These are phyloP conservation scores for Verticillium dahliae DNA, from an alignment of 2,329 filamentous ascomycete genomes.

Conservation along the genomic window DNA sequence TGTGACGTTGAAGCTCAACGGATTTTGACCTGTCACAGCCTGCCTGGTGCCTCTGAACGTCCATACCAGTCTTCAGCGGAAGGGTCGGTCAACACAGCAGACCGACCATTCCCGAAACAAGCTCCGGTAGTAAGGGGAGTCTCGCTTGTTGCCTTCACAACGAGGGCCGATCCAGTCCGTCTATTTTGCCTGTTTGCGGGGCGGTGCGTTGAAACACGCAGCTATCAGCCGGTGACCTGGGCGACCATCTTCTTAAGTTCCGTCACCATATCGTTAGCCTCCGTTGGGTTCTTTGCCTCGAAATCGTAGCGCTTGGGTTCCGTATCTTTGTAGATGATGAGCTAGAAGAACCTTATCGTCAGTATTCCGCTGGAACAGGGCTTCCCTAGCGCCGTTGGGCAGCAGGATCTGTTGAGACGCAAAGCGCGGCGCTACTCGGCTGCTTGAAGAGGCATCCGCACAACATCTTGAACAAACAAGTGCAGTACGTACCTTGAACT, in stretches of 20 bases:
- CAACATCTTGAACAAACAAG: neutral
- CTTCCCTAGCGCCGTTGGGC: neutral
- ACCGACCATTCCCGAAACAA: neutral
- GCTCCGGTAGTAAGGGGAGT: neutral
- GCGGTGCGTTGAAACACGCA: neutral
- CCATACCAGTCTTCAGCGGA: neutral
- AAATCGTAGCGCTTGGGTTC: constrained; percentile 83
- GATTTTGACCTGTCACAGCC: neutral
- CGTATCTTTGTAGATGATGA: constrained; percentile 66
- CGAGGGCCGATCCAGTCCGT: neutral
- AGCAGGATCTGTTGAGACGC: neutral
- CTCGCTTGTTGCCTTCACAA: neutral
- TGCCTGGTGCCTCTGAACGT: neutral
- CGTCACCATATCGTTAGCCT: constrained; percentile 71
- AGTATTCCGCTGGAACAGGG: neutral
- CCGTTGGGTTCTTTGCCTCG: constrained; percentile 64
- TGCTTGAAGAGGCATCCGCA: neutral
- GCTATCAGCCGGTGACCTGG: constrained; percentile 10
- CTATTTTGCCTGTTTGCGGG: neutral
- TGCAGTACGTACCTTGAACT: constrained; percentile 58
- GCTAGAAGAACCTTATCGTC: constrained; percentile 25
- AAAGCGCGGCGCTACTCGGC: neutral
- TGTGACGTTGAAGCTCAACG: neutral
- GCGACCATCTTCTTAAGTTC: constrained; percentile 69
- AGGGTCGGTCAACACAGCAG: neutral